Evolutionary conservation across 805 yeast genomes (phyloP).

Genomic region (Hanseniaspora vineae): DNA sequence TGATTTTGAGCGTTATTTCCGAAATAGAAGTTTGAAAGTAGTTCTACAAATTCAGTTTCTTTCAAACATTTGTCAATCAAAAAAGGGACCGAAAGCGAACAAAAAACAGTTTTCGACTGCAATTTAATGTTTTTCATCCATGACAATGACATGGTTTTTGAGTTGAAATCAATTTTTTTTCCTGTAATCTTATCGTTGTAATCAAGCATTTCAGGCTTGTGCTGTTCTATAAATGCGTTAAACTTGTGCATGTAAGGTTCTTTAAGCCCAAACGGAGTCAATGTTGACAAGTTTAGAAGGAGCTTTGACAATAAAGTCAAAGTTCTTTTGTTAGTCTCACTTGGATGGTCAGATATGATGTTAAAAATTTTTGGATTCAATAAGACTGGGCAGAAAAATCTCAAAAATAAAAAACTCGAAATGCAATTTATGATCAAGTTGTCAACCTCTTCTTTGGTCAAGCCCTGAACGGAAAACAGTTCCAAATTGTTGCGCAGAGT

Average conservation of each 20-base stretch:
- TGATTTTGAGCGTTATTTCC: background rate
- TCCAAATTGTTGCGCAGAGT: constrained; percentile 54
- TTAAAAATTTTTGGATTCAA: constrained; percentile 79
- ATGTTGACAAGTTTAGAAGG: constrained; percentile 64
- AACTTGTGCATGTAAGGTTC: constrained; percentile 67
- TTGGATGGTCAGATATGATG: constrained; percentile 56
- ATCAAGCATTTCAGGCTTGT: constrained; percentile 44
- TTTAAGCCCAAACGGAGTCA: constrained; percentile 63
- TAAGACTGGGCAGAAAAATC: constrained; percentile 85
- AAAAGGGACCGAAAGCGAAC: constrained; percentile 53
- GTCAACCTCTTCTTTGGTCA: constrained; percentile 36
- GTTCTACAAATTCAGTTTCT: constrained; percentile 42
- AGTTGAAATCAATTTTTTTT: constrained; percentile 51
- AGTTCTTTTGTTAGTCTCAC: constrained; percentile 61
- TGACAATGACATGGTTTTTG: constrained; percentile 34
- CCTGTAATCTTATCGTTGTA: constrained; percentile 66
- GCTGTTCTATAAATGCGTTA: constrained; percentile 53
- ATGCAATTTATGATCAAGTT: constrained; percentile 53
- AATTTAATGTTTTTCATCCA: constrained; percentile 2
- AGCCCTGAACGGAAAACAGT: constrained; percentile 25
- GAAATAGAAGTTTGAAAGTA: constrained; percentile 22
- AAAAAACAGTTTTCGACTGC: constrained; percentile 41
- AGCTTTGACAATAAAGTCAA: constrained; percentile 72
- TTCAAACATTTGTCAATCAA: constrained; percentile 53
- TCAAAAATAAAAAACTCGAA: constrained; percentile 69